A percentile compares a stretch with the other conserved stretches of the same genome.
These are phyloP conservation scores for Galerina sulciceps DNA, from an alignment of 768 basidiomycete species.

Conservation along the genomic window DNA sequence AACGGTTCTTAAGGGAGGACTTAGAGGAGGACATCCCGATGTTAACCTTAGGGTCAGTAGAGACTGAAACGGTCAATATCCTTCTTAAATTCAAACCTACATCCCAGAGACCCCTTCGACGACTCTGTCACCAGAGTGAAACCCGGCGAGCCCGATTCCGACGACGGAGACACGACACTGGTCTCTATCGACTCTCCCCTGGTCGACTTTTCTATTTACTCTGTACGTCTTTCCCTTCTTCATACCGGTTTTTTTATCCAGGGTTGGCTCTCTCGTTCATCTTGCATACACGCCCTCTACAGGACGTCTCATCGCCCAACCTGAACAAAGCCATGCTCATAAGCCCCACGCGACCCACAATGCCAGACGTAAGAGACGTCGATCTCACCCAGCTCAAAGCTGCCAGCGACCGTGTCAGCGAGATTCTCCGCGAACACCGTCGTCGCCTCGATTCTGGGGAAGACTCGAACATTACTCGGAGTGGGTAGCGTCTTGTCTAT, in stretches of 20 bases:
- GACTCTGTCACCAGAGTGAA: neutral
- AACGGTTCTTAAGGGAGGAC: neutral
- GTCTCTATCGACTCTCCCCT: neutral
- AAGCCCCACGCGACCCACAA: slow-evolving; percentile 8
- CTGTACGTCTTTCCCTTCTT: neutral
- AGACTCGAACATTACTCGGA: slow-evolving; percentile 19
- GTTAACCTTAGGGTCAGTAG: neutral
- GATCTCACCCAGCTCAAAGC: slow-evolving; percentile 14
- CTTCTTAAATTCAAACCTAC: neutral
- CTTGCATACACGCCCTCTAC: neutral
- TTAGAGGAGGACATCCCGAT: neutral
- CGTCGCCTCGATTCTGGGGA: slow-evolving; percentile 24
- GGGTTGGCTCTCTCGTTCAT: neutral
- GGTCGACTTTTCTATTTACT: slow-evolving; percentile 7
- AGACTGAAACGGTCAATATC: neutral
- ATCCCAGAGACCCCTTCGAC: neutral
- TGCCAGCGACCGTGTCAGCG: slow-evolving; percentile 26
- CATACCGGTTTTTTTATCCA: neutral
- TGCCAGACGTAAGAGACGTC: neutral
- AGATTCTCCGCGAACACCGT: slow-evolving; percentile 26
- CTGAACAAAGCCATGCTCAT: slow-evolving; percentile 16
- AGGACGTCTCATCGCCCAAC: slow-evolving; percentile 15
- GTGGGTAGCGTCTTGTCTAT: slow-evolving; percentile 6
- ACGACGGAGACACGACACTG: slow-evolving; percentile 6
- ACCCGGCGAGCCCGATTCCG: neutral